These are phyloP conservation scores for Phalaenopsis hybrid DNA, from an alignment of 116 monocot species.

Conservation along the genomic window DNA sequence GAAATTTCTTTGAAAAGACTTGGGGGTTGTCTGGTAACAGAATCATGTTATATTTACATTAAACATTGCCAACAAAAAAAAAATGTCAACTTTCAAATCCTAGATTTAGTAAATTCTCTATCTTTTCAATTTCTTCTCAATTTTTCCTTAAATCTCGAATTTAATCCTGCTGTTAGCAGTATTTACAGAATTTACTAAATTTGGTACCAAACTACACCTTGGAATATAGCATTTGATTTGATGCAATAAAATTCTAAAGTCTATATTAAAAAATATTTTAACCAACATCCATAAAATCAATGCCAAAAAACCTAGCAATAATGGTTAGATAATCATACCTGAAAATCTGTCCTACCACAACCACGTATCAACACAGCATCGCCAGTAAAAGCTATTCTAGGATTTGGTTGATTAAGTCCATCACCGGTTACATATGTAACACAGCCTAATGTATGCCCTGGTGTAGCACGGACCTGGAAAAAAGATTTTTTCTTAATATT, in stretches of 20 bases:
- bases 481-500: neutral
- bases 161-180: no score
- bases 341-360: constrained; percentile 96
- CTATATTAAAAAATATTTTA: neutral
- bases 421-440: constrained; percentile 83
- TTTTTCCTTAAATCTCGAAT: no score
- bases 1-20: neutral
- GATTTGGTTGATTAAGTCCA: constrained; percentile 59
- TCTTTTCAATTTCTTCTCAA: no score
- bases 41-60: no score
- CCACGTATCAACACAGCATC: constrained; percentile 85
- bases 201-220: neutral
- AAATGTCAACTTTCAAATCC: no score
- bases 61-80: no score
- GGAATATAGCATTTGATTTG: neutral
- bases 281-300: neutral
- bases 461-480: constrained; percentile 72
- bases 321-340: constrained; percentile 34
- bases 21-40: no score
- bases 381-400: constrained; percentile 92
- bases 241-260: neutral
- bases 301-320: neutral
- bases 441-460: constrained; percentile 88
- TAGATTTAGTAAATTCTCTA: no score
- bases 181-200: no score